Evolutionary conservation across 495 filamentous ascomycete species (phyloP), one percentile per base, ranked within the genome.

Genomic region (Penicillium atrosanguineum): DNA sequence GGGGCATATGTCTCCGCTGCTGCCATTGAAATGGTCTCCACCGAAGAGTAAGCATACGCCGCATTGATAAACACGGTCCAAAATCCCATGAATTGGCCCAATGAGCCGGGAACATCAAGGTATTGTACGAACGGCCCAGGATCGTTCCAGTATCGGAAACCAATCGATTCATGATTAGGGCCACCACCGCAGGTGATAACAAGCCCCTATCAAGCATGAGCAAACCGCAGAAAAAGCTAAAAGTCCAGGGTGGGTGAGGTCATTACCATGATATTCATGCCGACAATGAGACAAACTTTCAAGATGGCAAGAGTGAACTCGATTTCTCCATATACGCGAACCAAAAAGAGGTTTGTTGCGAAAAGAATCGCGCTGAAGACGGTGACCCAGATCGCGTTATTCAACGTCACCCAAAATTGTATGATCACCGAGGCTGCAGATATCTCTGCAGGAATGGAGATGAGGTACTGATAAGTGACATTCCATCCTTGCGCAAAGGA

Each of bases 11-110:
- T 82, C 69, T 93, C 89, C 31, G 67, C 79, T 37, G 67, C 78
- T 2, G 77, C 74, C 8, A 75, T 65, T 8, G 75, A 70, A 15
- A 80, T 83, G 19, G 88, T 78, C 73, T 92, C 89, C 4, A 87
- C 88, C 28, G 87, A 85, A 16, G 87, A 78, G 61, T 87, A 91
- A 21, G 87, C 86, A 56, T 90, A 90, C 6, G 83, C 84, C 4
- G 87, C 86, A 52, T 79, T 85, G 55, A 85, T 79, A 37, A 89
- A 70, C 21, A 81, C 81, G 7, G 83, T 80, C 86, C 87, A 91
- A 60, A 90, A 81, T 15, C 76, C 85, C 43, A 89, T 70, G 70
- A 89, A 90, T 14, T 77, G 60, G 7, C 74, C 79, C 15, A 60
- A 61, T 61, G 60, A 18, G 4, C 59, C 63, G 8, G 48, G 45